Evolutionary conservation across 768 basidiomycete species (phyloP).

Genomic region (Kwoniella mangroviensis): DNA sequence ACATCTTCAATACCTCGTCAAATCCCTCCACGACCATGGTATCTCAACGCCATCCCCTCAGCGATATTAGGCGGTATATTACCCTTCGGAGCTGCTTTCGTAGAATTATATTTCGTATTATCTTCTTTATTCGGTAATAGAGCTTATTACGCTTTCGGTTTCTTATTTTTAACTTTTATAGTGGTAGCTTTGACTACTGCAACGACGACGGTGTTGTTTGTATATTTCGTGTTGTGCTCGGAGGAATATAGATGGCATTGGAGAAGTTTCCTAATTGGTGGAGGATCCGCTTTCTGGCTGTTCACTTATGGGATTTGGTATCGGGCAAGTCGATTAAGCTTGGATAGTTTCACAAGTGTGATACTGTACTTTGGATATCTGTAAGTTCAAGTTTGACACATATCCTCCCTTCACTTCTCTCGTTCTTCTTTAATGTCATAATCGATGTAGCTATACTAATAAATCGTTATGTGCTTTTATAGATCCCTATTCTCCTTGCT

Average conservation of each 20-base stretch:
- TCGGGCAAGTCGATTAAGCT: slow-evolving; percentile 73
- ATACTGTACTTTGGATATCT: slow-evolving; percentile 90
- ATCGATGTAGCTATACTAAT: too few species aligned
- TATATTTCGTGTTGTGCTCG: slow-evolving; percentile 83
- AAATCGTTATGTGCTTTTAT: neutral
- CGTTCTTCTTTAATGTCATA: too few species aligned
- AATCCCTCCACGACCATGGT: slow-evolving; percentile 84
- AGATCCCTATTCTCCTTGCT: slow-evolving; percentile 74
- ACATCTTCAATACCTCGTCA: slow-evolving; percentile 95
- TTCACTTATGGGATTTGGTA: slow-evolving; percentile 80
- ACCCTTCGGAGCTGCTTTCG: slow-evolving; percentile 93
- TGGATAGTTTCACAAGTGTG: slow-evolving; percentile 78
- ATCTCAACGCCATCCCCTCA: slow-evolving; percentile 77
- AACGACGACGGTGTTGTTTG: slow-evolving; percentile 74
- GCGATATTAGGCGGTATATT: slow-evolving; percentile 85
- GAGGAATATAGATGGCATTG: slow-evolving; percentile 99
- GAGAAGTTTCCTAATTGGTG: slow-evolving; percentile 89
- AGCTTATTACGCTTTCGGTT: slow-evolving; percentile 89
- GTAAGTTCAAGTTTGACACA: slow-evolving; percentile 32
- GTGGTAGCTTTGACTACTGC: slow-evolving; percentile 86
- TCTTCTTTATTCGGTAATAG: slow-evolving; percentile 79
- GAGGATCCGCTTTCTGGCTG: slow-evolving; percentile 90
- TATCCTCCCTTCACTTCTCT: too few species aligned
- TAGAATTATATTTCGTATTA: slow-evolving; percentile 90
- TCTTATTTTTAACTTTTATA: slow-evolving; percentile 81